Evolutionary conservation across 768 basidiomycete species (phyloP), one percentile per base, ranked within the genome.

Genomic region (Lanmaoa pseudosensibilis): DNA sequence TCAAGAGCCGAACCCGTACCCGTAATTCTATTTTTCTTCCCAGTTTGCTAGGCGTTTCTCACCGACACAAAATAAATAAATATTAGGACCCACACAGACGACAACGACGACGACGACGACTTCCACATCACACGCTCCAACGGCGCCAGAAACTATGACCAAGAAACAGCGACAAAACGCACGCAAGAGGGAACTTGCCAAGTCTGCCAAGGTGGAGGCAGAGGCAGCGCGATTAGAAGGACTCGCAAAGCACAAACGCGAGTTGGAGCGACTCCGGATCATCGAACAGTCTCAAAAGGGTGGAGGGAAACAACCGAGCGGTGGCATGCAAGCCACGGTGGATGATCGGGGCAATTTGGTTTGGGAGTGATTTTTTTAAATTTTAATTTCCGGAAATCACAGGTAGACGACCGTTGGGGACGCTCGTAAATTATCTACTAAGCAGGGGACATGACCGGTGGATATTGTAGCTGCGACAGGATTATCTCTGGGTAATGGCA

Each of bases 151-250:
- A 57, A 61, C 77, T 1, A 67, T 81, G 56, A 87, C 84, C 7
- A 89, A 92, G 71, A 81, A 80, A 41, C 87, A 90, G 67, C 80
- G 86, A 34, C 78, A 92, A 66, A 89, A 90, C 60, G 83, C 80
- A 9, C 79, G 78, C 58, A 80, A 75, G 65, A 75, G 79, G 5
- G 87, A 88, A 44, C 78, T 80, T 0, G 66, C 75, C 52, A 90
- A 89, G 69, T 76, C 79, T 3, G 80, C 73, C 7, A 86, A 83
- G 62, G 80, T 75, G 0, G 83, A 80, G 1, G 75, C 74, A 0
- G 89, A 89, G 66, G 71, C 69, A 8, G 75, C 80, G 44, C 75
- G 84, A 37, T 65, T 80, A 39, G 76, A 78, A 6, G 71, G 69
- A 37, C 75, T 89, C 13, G 83, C 81, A 16, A 73, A 75, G 61